These are phyloP conservation scores for Scedosporium minutisporum DNA, from an alignment of 2,329 filamentous ascomycete genomes.

Conservation along the genomic window DNA sequence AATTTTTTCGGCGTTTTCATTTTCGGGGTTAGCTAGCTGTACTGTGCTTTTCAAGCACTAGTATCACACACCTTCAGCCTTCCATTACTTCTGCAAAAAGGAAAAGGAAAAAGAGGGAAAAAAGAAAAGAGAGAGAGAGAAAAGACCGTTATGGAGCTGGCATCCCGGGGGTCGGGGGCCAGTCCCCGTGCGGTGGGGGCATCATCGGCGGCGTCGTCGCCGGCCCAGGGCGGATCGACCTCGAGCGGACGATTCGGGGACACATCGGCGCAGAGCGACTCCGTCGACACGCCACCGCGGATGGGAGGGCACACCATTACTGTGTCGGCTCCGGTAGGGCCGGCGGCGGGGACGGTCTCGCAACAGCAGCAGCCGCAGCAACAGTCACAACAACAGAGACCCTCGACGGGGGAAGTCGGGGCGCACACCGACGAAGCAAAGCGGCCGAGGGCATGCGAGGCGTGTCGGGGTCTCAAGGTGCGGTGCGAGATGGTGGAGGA, in stretches of 20 bases:
- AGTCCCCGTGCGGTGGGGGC: not conserved
- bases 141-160: not conserved
- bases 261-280: not conserved
- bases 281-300: conserved; percentile 13
- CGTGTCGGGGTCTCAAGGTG: conserved; percentile 68
- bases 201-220: not conserved
- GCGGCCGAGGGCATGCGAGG: conserved; percentile 63
- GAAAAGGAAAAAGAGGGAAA: no score
- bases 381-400: not conserved
- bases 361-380: not conserved
- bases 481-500: conserved; percentile 72
- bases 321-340: not conserved
- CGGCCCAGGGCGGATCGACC: not conserved
- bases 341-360: not conserved
- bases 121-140: not conserved
- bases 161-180: not conserved
- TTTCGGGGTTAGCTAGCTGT: not conserved
- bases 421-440: conserved; percentile 41
- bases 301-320: not conserved
- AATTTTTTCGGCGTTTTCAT: not conserved
- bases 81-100: not conserved
- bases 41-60: not conserved
- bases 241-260: not conserved
- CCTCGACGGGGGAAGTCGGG: conserved; percentile 1
- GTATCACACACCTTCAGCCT: no score